Evolutionary conservation across 2,329 filamentous ascomycete genomes (phyloP), one percentile per base, ranked within the genome.

Genomic region (Podosphaera aphanis): DNA sequence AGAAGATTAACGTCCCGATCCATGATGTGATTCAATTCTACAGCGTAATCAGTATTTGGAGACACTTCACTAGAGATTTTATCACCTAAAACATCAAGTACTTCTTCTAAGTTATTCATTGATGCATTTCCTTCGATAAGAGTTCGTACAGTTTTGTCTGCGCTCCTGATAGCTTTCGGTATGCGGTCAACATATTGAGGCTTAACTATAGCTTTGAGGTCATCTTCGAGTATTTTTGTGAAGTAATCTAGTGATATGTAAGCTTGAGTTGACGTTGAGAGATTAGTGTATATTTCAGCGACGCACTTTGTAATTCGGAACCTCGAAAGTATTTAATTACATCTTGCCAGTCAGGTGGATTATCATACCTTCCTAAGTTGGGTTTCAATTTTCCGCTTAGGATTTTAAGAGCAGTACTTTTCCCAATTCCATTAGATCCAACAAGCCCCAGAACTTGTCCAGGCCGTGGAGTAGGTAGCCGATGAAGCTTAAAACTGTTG

Each of bases 401-500:
- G 62, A 98, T 94, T 71, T 98, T 98, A 63, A 98, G 69, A 7
- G 90, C 92, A n/a, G 90, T 98, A 68, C 85, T 94, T 76, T 98
- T 98, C 65, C 90, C 90, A 58, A 95, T 98, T 84, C 92, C 90
- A 76, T 98, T 98, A 57, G 90, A 95, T 63, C 90, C 92, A 39
- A 98, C 92, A 45, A 98, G 73, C 69, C 90, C 90, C 48, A 98
- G 67, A 25, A 98, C 92, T 61, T 95, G 84, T 51, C 90, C 90
- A 27, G 90, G 88, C 49, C 90, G 79, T 51, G 90, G 90, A 74
- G 88, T 94, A 48, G 92, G 90, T 59, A 95, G 72, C 57, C 92
- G 79, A 65, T 98, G 90, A 54, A 98, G 77, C 73, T 98, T 98
- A 77, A 98, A 98, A 68, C 86, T 94, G 73, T 98, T 98, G 63